Conservation (phyloP, 352 stramenopile species). For the Globisporangium carolinianum region DNA sequence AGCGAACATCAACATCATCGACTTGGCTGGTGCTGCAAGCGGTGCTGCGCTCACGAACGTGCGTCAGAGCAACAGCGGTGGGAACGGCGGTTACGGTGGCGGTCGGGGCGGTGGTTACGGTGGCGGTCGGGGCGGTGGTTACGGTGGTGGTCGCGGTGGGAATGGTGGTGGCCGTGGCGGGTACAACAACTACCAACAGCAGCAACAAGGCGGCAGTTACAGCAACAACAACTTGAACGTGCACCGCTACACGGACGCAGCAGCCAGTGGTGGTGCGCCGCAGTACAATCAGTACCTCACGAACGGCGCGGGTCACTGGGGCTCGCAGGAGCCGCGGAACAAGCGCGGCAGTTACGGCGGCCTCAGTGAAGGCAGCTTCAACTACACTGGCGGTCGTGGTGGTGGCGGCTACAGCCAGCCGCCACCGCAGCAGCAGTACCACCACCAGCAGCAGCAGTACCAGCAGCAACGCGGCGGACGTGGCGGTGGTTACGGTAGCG, state of each 20-base stretch:
- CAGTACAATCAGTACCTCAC: conserved; percentile 77
- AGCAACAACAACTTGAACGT: conserved; percentile 68
- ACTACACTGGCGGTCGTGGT: conserved; percentile 8
- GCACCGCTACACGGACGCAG: conserved; percentile 34
- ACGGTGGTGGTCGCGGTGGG: conserved; percentile 14
- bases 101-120: conserved; percentile 7
- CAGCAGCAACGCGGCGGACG: conserved; percentile 10
- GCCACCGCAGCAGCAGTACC: background rate
- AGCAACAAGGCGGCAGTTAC: conserved; percentile 25
- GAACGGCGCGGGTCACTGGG: conserved; percentile 72
- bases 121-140: conserved; percentile 16
- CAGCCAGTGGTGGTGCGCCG: conserved; percentile 10
- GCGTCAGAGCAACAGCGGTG: conserved; percentile 34
- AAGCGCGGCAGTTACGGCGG: conserved; percentile 53
- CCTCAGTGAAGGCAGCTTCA: conserved; percentile 21
- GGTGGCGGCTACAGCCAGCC: conserved; percentile 20
- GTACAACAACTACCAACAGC: conserved; percentile 26
- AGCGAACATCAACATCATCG: conserved; percentile 82
- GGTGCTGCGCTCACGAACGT: conserved; percentile 48
- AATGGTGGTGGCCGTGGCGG: conserved; percentile 23
- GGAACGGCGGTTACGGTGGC: conserved; percentile 18
- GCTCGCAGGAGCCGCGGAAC: conserved; percentile 71
- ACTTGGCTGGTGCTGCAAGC: conserved; percentile 43
- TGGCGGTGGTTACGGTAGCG: conserved; percentile 9
- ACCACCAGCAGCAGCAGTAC: no score